Percentiles rank a stretch among this genome's conserved stretches.
These are phyloP conservation scores for Chrysosphaeria jannelii DNA, from an alignment of 2,329 filamentous ascomycete genomes.

Conservation along the genomic window DNA sequence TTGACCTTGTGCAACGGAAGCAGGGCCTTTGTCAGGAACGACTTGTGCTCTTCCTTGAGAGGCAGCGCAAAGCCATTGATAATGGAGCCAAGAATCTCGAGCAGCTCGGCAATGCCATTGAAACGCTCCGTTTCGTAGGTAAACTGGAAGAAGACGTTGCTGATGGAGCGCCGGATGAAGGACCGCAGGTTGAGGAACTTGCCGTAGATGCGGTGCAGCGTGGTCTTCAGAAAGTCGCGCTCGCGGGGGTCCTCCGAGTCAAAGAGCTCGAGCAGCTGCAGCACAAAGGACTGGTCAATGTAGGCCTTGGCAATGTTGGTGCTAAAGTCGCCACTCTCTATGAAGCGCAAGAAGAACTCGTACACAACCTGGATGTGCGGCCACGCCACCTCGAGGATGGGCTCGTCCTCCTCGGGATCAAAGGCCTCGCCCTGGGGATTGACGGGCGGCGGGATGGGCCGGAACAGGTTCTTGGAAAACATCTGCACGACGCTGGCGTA, in stretches of 20 bases:
- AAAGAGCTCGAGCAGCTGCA: conserved; percentile 89
- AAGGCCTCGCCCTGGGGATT: conserved; percentile 96
- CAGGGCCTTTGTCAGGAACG: conserved; percentile 80
- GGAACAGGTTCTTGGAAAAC: conserved; percentile 96
- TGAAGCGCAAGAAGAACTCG: conserved; percentile 96
- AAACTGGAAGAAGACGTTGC: conserved; percentile 99
- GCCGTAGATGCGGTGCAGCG: conserved; percentile 88
- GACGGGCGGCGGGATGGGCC: conserved; percentile 85
- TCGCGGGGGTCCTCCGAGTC: conserved; percentile 94
- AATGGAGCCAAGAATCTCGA: conserved; percentile 92
- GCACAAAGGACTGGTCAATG: conserved; percentile 92
- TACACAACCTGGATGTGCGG: conserved; percentile 98
- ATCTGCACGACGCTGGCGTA: conserved; percentile 95
- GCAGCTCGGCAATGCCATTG: conserved; percentile 86
- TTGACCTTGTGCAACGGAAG: conserved; percentile 94
- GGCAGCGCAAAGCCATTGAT: conserved; percentile 96
- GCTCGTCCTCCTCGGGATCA: conserved; percentile 94
- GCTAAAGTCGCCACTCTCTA: conserved; percentile 98
- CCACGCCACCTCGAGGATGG: conserved; percentile 93
- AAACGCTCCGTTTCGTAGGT: conserved; percentile 96
- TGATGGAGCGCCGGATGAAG: conserved; percentile 93
- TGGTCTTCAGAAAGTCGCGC: conserved; percentile 93
- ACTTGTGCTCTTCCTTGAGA: conserved; percentile 93
- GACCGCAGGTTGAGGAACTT: conserved; percentile 96
- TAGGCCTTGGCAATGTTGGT: conserved; percentile 98